Evolutionary conservation across 1,284 basidiomycete species (phyloP).

Genomic region (Salmacisia buchloeana): DNA sequence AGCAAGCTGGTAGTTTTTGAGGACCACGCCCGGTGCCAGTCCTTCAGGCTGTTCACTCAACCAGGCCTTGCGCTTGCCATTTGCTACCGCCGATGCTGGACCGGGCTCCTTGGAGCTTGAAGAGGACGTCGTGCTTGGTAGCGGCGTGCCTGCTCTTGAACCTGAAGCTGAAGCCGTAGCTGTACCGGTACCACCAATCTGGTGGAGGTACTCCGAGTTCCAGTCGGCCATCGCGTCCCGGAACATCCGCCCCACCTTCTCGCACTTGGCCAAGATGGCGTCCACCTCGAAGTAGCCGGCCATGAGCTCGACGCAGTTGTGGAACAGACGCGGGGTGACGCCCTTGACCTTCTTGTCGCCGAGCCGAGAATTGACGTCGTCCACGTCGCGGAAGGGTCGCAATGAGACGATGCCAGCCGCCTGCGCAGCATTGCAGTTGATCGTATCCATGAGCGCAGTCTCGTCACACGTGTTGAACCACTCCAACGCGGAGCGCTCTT

Average conservation of each 20-base stretch:
- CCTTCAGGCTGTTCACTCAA: constrained; percentile 70
- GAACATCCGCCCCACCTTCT: constrained; percentile 66
- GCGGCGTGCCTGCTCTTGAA: background rate
- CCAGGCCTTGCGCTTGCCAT: constrained; percentile 48
- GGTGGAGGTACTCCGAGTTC: constrained; percentile 51
- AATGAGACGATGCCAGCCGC: constrained; percentile 72
- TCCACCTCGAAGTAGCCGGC: constrained; percentile 83
- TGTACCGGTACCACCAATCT: constrained; percentile 14
- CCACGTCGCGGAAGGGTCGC: constrained; percentile 73
- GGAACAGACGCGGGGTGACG: constrained; percentile 81
- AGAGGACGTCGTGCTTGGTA: constrained; percentile 17
- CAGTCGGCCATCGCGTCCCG: constrained; percentile 71
- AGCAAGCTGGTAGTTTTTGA: constrained; percentile 94
- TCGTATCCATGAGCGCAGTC: constrained; percentile 77
- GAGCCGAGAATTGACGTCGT: constrained; percentile 59
- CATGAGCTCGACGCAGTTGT: constrained; percentile 82
- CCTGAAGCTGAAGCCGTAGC: constrained; percentile 8
- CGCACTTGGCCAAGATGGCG: constrained; percentile 78
- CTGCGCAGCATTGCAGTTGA: constrained; percentile 77
- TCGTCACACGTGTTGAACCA: constrained; percentile 76
- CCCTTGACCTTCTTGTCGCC: constrained; percentile 81
- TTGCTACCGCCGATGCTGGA: background rate
- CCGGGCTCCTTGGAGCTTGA: constrained; percentile 11
- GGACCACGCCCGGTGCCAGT: constrained; percentile 64
- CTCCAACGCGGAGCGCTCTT: constrained; percentile 51